Evolutionary conservation across 352 stramenopile genomes (phyloP).

Genomic region (Globisporangium iwayamae): DNA sequence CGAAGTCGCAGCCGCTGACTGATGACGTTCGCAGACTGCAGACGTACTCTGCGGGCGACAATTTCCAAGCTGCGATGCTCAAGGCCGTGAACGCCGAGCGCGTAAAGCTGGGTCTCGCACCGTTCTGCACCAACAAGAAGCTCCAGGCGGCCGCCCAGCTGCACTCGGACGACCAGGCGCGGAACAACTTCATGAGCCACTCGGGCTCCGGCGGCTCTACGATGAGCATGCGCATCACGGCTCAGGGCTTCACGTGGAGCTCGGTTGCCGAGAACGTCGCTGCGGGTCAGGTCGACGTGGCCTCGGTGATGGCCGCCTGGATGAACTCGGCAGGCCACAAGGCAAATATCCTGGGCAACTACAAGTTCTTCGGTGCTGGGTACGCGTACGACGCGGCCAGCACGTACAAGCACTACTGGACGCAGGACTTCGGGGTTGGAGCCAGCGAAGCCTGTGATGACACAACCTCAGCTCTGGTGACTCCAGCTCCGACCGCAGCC

Average conservation of each 20-base stretch:
- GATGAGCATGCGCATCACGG: conserved; percentile 19
- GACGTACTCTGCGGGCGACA: background rate
- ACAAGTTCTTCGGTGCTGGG: conserved; percentile 32
- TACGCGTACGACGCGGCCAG: conserved; percentile 39
- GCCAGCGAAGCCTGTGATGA: conserved; percentile 21
- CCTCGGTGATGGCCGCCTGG: conserved; percentile 17
- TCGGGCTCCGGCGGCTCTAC: conserved; percentile 21
- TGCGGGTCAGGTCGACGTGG: conserved; percentile 19
- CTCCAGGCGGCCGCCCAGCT: conserved; percentile 24
- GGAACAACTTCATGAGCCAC: conserved; percentile 31
- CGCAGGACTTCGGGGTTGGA: conserved; percentile 45
- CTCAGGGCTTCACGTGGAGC: conserved; percentile 23
- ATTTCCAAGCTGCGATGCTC: conserved; percentile 18
- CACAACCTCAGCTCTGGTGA: background rate
- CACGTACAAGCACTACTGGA: conserved; percentile 49
- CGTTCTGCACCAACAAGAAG: conserved; percentile 27
- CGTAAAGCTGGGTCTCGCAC: conserved; percentile 2
- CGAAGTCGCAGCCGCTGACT: background rate
- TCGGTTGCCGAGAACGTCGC: conserved; percentile 21
- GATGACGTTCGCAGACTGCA: background rate
- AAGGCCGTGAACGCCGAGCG: conserved; percentile 17
- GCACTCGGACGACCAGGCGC: conserved; percentile 28
- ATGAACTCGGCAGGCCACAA: conserved; percentile 19
- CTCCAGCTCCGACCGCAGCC: background rate
- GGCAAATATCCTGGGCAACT: conserved; percentile 19